Percentiles rank a stretch among this genome's conserved stretches.
These are phyloP conservation scores for Boletus barrowsii DNA, from an alignment of 768 basidiomycete genomes.

Conservation along the genomic window DNA sequence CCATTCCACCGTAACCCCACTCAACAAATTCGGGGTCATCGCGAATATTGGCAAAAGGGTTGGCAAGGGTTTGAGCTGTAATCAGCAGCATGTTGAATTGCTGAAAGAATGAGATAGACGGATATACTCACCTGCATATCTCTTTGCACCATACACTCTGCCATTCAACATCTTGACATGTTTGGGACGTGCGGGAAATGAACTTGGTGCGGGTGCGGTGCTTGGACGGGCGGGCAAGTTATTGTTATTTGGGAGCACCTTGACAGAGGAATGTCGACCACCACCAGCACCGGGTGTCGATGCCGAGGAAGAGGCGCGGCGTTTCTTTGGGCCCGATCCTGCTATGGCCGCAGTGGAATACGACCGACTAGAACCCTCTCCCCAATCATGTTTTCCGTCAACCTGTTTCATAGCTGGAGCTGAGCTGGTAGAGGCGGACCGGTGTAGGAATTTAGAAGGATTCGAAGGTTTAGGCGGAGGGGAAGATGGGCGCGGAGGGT, in stretches of 20 bases:
- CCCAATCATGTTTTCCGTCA: constrained; percentile 2
- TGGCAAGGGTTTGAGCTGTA: constrained; percentile 35
- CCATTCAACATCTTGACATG: constrained; percentile 79
- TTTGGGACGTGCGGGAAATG: constrained; percentile 2
- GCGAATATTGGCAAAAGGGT: constrained; percentile 62
- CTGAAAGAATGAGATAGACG: not conserved
- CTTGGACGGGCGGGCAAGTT: constrained; percentile 1
- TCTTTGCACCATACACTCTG: constrained; percentile 66
- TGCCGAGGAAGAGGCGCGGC: constrained; percentile 24
- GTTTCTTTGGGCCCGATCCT: constrained; percentile 11
- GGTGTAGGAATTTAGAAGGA: constrained; percentile 15
- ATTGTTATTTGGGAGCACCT: not conserved
- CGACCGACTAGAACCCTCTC: not conserved
- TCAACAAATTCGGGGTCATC: constrained; percentile 83
- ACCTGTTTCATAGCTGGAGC: not conserved
- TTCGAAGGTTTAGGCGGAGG: constrained; percentile 17
- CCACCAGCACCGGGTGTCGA: constrained; percentile 25
- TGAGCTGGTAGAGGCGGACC: constrained; percentile 23
- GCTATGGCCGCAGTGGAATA: not conserved
- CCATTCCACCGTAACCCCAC: constrained; percentile 91
- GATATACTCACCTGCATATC: constrained; percentile 22
- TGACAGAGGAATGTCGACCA: constrained; percentile 25
- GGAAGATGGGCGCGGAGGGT: constrained; percentile 5
- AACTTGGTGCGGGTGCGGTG: constrained; percentile 11
- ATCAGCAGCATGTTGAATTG: not conserved